Percentiles rank a stretch among this genome's conserved stretches.
phyloP scores from a whole-genome alignment of 352 stramenopile genomes.

The Globisporangium echinulatum region DNA sequence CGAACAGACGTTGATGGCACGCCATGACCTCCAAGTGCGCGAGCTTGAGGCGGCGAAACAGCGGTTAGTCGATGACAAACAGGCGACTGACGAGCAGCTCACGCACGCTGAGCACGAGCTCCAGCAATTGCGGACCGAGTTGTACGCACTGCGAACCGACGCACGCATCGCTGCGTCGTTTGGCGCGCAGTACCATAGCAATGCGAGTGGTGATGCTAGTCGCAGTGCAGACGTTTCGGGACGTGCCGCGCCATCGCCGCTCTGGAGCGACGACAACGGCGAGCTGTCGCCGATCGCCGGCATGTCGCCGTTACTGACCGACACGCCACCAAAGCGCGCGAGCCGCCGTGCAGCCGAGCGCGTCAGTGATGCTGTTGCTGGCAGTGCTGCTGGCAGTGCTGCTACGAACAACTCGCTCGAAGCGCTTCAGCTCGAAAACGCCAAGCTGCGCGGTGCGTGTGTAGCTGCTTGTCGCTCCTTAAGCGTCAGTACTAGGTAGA shows the following conservation, averaged over 20 bases:
- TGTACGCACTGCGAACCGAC: constrained; percentile 37
- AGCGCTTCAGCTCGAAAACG: constrained; percentile 47
- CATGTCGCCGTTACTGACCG: constrained; percentile 44
- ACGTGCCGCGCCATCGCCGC: constrained; percentile 31
- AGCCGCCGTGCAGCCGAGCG: constrained; percentile 7
- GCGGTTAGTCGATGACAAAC: constrained; percentile 44
- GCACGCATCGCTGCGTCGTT: constrained; percentile 45
- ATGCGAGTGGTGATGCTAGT: too few relatives aligned
- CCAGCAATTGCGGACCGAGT: constrained; percentile 42
- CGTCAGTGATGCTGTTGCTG: background rate
- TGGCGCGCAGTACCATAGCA: constrained; percentile 7
- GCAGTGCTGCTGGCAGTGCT: too few relatives aligned
- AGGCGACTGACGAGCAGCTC: constrained; percentile 48
- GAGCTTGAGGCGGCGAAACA: constrained; percentile 59
- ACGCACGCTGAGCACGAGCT: constrained; percentile 58
- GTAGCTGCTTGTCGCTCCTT: background rate
- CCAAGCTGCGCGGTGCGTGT: constrained; percentile 35
- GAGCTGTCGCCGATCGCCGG: constrained; percentile 39
- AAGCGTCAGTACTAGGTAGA: background rate
- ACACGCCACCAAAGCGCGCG: constrained; percentile 19
- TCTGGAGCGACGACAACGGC: constrained; percentile 69
- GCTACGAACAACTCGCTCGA: background rate
- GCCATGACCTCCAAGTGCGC: constrained; percentile 36
- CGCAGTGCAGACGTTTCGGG: background rate
- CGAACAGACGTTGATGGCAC: constrained; percentile 41